Conservation (phyloP, 768 basidiomycete species). For the Tricholoma bakamatsutake region DNA sequence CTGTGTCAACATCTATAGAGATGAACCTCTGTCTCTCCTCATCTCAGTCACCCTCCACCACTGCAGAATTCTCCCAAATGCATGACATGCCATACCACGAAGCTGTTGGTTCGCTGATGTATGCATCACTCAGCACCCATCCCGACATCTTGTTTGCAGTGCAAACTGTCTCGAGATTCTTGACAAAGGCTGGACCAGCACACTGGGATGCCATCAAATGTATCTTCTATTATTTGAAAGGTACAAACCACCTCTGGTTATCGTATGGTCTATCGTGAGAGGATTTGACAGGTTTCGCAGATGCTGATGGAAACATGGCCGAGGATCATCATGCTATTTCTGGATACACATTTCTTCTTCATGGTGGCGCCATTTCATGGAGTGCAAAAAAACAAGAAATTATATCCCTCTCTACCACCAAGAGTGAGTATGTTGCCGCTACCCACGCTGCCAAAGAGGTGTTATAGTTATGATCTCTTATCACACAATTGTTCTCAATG, state of each 20-base stretch:
- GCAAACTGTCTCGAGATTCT: too few relatives aligned
- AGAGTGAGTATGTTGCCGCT: too few relatives aligned
- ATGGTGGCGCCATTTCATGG: constrained; percentile 29
- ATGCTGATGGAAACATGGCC: not conserved
- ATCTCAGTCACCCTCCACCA: too few relatives aligned
- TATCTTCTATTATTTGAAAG: constrained; percentile 1
- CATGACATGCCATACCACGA: too few relatives aligned
- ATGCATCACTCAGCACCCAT: too few relatives aligned
- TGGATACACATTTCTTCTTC: constrained; percentile 24
- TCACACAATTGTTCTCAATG: too few relatives aligned
- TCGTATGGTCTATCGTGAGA: constrained; percentile 14
- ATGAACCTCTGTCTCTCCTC: not conserved
- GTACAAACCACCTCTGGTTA: constrained; percentile 16
- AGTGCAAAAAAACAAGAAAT: constrained; percentile 25
- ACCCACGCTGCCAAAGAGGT: too few relatives aligned
- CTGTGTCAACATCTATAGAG: constrained; percentile 15
- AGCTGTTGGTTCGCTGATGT: too few relatives aligned
- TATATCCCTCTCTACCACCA: constrained; percentile 1
- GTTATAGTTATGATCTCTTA: too few relatives aligned
- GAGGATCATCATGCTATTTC: constrained; percentile 25
- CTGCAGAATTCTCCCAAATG: too few relatives aligned
- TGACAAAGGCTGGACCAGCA: not conserved
- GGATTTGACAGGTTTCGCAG: not conserved
- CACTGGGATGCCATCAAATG: constrained; percentile 2
- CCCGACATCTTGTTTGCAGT: too few relatives aligned